Evolutionary conservation across 176 grass and related monocot genomes (phyloP).

Genomic region (Poa annua): DNA sequence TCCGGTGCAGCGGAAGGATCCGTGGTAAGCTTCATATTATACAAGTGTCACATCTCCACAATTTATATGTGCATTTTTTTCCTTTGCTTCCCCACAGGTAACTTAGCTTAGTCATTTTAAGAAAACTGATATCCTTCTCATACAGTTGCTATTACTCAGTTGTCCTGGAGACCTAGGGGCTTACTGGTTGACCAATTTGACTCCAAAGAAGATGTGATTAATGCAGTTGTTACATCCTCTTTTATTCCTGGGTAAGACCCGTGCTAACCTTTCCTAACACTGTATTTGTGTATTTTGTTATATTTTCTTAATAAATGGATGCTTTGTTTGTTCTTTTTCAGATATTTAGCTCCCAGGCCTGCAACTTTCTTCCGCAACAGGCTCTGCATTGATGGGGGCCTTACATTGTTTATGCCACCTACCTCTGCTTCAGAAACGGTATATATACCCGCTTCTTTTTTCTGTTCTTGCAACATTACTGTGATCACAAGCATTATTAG

Average conservation of each 20-base stretch:
- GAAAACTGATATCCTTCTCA: slow-evolving; percentile 41
- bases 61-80: not conserved
- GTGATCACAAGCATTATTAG: not conserved
- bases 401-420: slow-evolving; percentile 98
- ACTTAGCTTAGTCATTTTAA: slow-evolving; percentile 11
- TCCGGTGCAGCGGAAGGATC: slow-evolving; percentile 84
- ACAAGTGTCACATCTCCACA: slow-evolving; percentile 1
- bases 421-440: slow-evolving; percentile 92
- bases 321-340: slow-evolving; percentile 43
- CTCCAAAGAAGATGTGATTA: slow-evolving; percentile 93
- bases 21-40: slow-evolving; percentile 57
- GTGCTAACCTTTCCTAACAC: not conserved
- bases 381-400: slow-evolving; percentile 88
- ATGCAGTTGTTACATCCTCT: slow-evolving; percentile 90
- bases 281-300: not conserved
- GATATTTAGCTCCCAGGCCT: slow-evolving; percentile 83
- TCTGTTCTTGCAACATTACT: slow-evolving; percentile 2
- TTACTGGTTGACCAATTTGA: slow-evolving; percentile 94
- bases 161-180: slow-evolving; percentile 84
- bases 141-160: slow-evolving; percentile 85
- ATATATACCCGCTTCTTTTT: slow-evolving; percentile 6
- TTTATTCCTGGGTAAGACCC: slow-evolving; percentile 92
- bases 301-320: slow-evolving; percentile 24
- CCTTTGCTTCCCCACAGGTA: not conserved
- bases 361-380: slow-evolving; percentile 78